Percentiles rank a stretch among this genome's conserved stretches.
Conservation (phyloP, 2,329 filamentous ascomycete genomes). For the Amauroascus verrucosus region DNA sequence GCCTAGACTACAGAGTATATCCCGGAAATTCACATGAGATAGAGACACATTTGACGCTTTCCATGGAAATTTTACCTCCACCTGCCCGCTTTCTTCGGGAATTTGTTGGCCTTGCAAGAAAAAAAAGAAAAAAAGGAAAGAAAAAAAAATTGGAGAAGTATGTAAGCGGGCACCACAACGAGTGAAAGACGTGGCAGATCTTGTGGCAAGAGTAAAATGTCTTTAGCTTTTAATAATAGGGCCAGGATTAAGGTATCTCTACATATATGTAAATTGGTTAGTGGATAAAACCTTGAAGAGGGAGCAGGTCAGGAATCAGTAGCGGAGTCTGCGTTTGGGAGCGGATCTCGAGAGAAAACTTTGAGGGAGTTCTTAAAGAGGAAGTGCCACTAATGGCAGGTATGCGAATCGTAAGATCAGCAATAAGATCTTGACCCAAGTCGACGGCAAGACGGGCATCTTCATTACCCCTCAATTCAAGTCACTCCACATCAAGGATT, state of each 20-base stretch:
- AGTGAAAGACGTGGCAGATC: neutral
- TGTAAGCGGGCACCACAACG: no score
- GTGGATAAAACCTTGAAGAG: neutral
- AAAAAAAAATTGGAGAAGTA: neutral
- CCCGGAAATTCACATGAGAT: neutral
- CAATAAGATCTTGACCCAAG: neutral
- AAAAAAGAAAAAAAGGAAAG: no score
- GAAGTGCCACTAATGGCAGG: slow-evolving; percentile 1
- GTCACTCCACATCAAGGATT: neutral
- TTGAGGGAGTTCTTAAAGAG: slow-evolving; percentile 1
- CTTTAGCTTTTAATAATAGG: neutral
- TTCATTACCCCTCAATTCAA: neutral
- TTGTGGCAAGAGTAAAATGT: neutral
- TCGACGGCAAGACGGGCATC: neutral
- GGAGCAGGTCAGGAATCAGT: neutral
- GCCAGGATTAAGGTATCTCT: neutral
- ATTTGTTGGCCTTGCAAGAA: neutral
- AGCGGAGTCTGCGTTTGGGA: slow-evolving; percentile 2
- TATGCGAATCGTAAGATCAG: neutral
- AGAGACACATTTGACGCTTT: neutral
- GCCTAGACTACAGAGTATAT: neutral
- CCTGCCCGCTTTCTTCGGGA: neutral
- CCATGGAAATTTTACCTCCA: no score
- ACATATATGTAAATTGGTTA: neutral
- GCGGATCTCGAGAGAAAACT: slow-evolving; percentile 3